Evolutionary conservation across 2,329 filamentous ascomycete species (phyloP), one percentile per base, ranked within the genome.

Genomic region (Clarireedia monteithiana): DNA sequence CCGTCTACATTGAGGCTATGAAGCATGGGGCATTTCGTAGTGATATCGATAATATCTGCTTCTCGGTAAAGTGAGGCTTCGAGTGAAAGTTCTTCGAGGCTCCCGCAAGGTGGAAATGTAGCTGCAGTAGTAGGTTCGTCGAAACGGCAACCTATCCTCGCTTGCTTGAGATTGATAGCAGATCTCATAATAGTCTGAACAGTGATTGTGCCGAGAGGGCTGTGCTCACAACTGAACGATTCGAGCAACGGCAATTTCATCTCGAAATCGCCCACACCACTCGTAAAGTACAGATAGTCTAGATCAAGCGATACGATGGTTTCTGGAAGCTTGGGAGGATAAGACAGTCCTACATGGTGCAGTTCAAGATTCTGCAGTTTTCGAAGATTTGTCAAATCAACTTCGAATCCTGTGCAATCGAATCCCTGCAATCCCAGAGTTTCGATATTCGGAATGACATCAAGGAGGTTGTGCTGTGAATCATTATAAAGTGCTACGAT

Each of bases 251-350:
- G 66, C 30, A 67, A 55, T 5, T 47, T 30, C 38, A 48, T 4
- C 20, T 48, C 7, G 1, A 3, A 9, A 36, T 12, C 6, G 20
- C 20, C 20, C 6, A 4, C 12, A 20, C 26, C 4, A 7, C 52
- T 39, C 27, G 14, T 5, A 10, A 44, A 15, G 9, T 23, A 7
- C 27, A 64, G 67, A 1, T 60, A 38, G 14, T 48, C 58, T 1
- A 69, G 14, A 20, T 54, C 53, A n/a, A 69, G 62, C 12, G 63
- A 57, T 50, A 59, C 64, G 14, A 69, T 45, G 9, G 60, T 65
- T 6, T 52, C 23, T n/a, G 67, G 66, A 23, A 68, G 54, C 26
- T 50, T 50, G 12, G 66, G 67, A 7, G 66, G 27, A 30, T 7
- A 7, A 30, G 27, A 10, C 3, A 30, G 27, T 30, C 7, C 4